Conservation (phyloP, 108 stramenopile species). For the Parietichytrium sp. region DNA sequence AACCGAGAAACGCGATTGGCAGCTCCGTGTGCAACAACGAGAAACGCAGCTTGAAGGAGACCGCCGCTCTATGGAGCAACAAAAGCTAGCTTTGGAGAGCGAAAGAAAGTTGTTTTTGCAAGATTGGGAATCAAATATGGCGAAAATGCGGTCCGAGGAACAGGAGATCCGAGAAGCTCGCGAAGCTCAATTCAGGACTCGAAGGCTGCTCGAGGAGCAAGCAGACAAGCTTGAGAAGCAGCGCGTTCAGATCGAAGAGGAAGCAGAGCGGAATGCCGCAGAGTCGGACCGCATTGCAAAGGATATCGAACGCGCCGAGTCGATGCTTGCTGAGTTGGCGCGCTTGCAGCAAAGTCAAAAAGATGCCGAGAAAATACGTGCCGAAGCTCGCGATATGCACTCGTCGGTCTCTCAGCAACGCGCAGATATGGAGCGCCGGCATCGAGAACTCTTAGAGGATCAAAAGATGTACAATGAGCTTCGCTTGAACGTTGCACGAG, state of each 20-base stretch:
- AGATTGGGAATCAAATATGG: background rate
- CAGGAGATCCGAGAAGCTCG: background rate
- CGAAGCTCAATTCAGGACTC: constrained; percentile 27
- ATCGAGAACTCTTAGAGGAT: constrained; percentile 8
- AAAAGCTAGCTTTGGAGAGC: background rate
- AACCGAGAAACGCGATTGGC: background rate
- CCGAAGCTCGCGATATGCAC: background rate
- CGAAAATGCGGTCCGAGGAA: background rate
- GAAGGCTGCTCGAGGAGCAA: background rate
- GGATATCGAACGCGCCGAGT: background rate
- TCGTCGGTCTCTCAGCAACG: background rate
- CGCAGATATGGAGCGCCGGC: background rate
- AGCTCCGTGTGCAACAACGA: background rate
- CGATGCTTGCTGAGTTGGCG: background rate
- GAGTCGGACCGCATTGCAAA: background rate
- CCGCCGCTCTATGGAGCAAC: background rate
- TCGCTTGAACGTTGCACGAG: background rate
- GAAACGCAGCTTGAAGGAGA: constrained; percentile 6
- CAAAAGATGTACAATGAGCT: background rate
- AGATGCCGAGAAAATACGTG: background rate
- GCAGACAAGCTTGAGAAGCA: background rate
- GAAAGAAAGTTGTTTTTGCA: background rate
- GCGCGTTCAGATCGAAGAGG: background rate
- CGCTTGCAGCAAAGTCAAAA: too few species aligned
- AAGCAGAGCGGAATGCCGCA: background rate